Base-by-base conservation (phyloP, 2,329 filamentous ascomycete genomes). In the Aspergillus chevalieri region DNA sequence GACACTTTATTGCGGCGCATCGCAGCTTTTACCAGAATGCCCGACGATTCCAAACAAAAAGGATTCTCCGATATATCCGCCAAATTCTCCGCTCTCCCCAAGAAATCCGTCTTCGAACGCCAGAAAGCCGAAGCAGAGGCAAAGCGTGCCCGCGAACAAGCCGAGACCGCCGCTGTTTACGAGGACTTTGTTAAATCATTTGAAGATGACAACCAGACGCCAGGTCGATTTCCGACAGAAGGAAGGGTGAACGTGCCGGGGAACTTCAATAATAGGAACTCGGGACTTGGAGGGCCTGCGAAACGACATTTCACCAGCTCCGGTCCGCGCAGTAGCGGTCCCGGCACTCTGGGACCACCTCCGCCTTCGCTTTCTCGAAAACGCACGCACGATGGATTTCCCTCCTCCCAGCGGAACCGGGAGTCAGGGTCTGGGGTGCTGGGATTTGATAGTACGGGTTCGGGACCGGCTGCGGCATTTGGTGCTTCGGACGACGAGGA, bases 121-220 rank as follows among this genome's bases (percentile, higher is more conserved):
- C 87, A 94, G 67, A 89, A 87, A 68, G 88, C 88, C 52, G 89
- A 95, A 66, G 88, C 87, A 49, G 89, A 95, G 74, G 89, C 89
- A 21, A 95, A 95, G 73, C 84, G 87, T 51, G 79, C 82, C 58
- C 81, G 89, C 57, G 91, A 95, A 69, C 86, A 86, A 62, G 89
- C 86, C 57, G 91, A 95, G 71, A 94, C 88, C 6, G 88, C 87
- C 19, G 89, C 89, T 21, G 89, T 90, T 1, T 87, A 91, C 67
- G 83, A 89, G 59, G 89, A 92, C 57, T 95, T 95, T 58, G 82
- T 93, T 49, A 92, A 92, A 69, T 89, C 74, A 17, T 79, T 77
- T 54, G 76, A 75, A 49, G 75, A 74, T 55, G 76, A 75, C 53
- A 63, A 60, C 1, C 48, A 51, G 5, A 44, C 38, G 1, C 41